Evolutionary conservation across 208 protist species (phyloP).

Genomic region (Acanthamoeba healyi): DNA sequence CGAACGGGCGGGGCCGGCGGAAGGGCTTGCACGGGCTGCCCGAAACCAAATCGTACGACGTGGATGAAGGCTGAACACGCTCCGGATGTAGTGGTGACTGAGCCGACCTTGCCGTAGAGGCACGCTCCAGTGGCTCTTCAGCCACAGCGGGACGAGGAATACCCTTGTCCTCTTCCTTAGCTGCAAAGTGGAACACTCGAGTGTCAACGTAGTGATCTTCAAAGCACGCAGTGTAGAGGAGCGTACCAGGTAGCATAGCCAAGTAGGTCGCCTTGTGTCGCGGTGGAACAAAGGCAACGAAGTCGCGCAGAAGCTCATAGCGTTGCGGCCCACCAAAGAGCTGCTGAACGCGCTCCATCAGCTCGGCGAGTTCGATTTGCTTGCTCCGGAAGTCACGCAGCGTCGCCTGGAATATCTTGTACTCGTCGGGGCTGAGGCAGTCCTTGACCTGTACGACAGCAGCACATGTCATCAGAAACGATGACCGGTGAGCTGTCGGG

Average conservation of each 20-base stretch:
- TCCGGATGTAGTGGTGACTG: neutral
- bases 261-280: neutral
- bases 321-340: neutral
- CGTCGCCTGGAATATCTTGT: conserved; percentile 55
- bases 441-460: neutral
- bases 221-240: neutral
- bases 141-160: neutral
- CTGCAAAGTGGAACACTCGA: neutral
- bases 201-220: neutral
- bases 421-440: neutral
- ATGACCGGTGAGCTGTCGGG: neutral
- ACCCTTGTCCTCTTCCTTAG: neutral
- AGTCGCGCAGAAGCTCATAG: conserved; percentile 35
- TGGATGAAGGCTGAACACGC: neutral
- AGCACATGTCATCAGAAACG: neutral
- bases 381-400: conserved; percentile 47
- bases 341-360: conserved; percentile 43
- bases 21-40: conserved; percentile 36
- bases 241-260: conserved; percentile 45
- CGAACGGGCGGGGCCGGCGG: neutral
- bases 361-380: neutral
- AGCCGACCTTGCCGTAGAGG: no score
- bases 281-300: conserved; percentile 26
- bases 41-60: conserved; percentile 15
- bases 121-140: neutral